Base-by-base conservation (phyloP, 2,329 filamentous ascomycete genomes). In the Aspergillus sp. region DNA sequence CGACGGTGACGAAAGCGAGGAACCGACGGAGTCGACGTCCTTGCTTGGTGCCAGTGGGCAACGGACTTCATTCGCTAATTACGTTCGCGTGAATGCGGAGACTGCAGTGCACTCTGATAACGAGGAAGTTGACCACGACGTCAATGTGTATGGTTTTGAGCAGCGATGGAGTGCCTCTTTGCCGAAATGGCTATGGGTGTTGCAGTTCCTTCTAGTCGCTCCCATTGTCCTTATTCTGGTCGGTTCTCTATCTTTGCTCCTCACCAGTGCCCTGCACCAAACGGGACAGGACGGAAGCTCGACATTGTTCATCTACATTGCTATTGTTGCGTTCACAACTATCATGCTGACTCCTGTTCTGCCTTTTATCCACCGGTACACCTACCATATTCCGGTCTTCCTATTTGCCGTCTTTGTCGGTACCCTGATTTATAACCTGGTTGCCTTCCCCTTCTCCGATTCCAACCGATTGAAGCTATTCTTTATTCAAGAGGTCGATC, bases 311-410 rank as follows among this genome's bases (percentile, higher is more conserved):
- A 88, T 93, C 5, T 93, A 97, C 74, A 73, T 96, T 15, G 76
- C 87, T 41, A 84, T 93, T 47, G 88, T 89, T 0, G 72, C 83
- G 7, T 83, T 94, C 64, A 88, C 88, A 13, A 85, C 92, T 1
- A 73, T 97, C 1, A 73, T 97, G 0, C 78, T 97, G 19, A 80
- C 92, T 0, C 95, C 95, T 0, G 76, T 92, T 3, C 85, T 89
- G 0, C 95, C 95, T 0, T 96, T 96, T 73, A 83, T 97, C 46
- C 93, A 98, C 74, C 89, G 94, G 48, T 87, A 95, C 65, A 92
- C 89, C 1, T 90, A 91, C 72, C 92, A 96, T 62, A 76, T 98
- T 4, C 93, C 95, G 0, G 80, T 89, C 0, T 88, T 96, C 69
- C 77, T 97, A 17, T 82, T 96, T 30, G 73, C 89, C 13, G 80